These are phyloP conservation scores for Pyronema domesticum DNA, from an alignment of 495 filamentous ascomycete species.

Conservation along the genomic window DNA sequence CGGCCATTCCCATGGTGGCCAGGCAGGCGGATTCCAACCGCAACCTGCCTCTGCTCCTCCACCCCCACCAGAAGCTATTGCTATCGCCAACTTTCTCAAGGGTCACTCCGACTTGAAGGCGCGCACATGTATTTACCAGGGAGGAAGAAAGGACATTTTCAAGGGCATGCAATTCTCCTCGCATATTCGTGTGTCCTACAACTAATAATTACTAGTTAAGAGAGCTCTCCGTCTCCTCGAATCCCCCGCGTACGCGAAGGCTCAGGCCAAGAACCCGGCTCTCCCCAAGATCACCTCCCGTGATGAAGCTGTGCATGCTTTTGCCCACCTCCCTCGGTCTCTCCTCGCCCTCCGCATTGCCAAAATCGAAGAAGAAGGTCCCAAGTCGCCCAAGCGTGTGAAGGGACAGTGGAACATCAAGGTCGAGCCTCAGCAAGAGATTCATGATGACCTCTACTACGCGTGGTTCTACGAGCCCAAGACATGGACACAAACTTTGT, in stretches of 20 bases:
- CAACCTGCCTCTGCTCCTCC: conserved; percentile 18
- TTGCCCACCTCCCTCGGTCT: conserved; percentile 92
- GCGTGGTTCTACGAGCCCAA: conserved; percentile 92
- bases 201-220: conserved; percentile 49
- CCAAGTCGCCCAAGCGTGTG: conserved; percentile 51
- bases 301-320: conserved; percentile 70
- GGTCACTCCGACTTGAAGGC: conserved; percentile 63
- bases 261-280: conserved; percentile 69
- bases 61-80: conserved; percentile 53
- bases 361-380: conserved; percentile 54
- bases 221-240: conserved; percentile 85
- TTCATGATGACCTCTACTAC: conserved; percentile 78
- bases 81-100: conserved; percentile 76
- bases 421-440: conserved; percentile 93
- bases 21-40: conserved; percentile 7
- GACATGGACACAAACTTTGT: conserved; percentile 82
- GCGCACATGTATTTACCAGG: conserved; percentile 82
- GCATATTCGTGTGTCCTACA: conserved; percentile 13
- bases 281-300: conserved; percentile 78
- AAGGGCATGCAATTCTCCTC: conserved; percentile 39
- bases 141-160: conserved; percentile 97
- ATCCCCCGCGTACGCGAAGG: conserved; percentile 73
- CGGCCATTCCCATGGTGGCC: background rate
- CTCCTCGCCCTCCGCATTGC: conserved; percentile 79
- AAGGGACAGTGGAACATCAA: conserved; percentile 95